These are phyloP conservation scores for Boletellus ananas DNA, from an alignment of 768 basidiomycete genomes.

Conservation along the genomic window DNA sequence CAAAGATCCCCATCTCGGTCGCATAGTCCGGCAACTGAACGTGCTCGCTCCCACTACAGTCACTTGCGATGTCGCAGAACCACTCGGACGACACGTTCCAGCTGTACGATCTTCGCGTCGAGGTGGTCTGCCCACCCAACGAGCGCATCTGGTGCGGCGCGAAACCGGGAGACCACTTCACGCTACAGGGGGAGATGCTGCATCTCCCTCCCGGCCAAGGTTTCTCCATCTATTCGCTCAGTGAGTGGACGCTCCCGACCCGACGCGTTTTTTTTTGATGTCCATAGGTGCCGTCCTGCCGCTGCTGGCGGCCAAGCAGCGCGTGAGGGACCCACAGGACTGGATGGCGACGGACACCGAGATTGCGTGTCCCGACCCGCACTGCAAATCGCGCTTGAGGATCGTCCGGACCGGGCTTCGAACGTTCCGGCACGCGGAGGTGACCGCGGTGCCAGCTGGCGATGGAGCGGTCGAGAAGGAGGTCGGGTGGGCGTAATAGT, in stretches of 20 bases:
- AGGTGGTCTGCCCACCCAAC: constrained; percentile 56
- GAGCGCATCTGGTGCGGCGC: constrained; percentile 61
- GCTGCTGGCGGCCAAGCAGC: constrained; percentile 65
- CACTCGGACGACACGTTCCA: constrained; percentile 44
- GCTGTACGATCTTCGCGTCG: constrained; percentile 62
- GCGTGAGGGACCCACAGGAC: constrained; percentile 50
- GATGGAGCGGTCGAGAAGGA: background rate
- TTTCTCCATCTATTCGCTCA: constrained; percentile 64
- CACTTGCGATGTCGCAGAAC: no score
- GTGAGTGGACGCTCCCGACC: constrained; percentile 26
- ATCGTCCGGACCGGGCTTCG: constrained; percentile 49
- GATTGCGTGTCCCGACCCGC: constrained; percentile 64
- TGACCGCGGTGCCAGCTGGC: constrained; percentile 44
- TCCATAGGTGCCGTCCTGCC: constrained; percentile 65
- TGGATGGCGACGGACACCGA: constrained; percentile 69
- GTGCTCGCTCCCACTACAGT: no score
- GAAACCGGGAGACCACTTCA: constrained; percentile 60
- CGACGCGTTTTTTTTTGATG: no score
- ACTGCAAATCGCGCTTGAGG: constrained; percentile 54
- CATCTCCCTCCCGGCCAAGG: constrained; percentile 58
- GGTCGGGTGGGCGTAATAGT: background rate
- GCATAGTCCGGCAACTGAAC: no score
- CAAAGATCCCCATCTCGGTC: no score
- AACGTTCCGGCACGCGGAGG: constrained; percentile 52
- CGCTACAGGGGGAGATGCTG: constrained; percentile 61